phyloP scores from a whole-genome alignment of 768 basidiomycete species.

The Rhizopogon vesiculosus region DNA sequence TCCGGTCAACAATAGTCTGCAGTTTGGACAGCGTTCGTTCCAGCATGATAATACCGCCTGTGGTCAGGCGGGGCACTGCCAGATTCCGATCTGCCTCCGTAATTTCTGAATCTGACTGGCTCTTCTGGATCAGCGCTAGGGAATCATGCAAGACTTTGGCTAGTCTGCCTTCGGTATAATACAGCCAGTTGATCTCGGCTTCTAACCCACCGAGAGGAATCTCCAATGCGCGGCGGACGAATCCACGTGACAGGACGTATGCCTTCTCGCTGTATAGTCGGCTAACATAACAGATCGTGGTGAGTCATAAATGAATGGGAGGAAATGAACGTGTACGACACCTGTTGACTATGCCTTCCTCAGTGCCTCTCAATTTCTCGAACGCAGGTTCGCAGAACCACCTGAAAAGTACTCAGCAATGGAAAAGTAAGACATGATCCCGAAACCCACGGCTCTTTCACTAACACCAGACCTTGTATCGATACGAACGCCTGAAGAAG shows the following conservation, averaged over 20 bases:
- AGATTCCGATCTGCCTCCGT: conserved; percentile 29
- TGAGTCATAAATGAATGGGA: not conserved
- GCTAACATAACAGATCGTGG: conserved; percentile 35
- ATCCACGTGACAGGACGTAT: conserved; percentile 84
- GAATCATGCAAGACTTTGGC: conserved; percentile 66
- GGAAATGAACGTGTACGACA: conserved; percentile 19
- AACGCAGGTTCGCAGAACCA: conserved; percentile 94
- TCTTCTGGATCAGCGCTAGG: conserved; percentile 61
- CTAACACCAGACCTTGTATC: conserved; percentile 89
- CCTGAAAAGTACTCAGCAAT: conserved; percentile 29
- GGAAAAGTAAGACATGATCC: not conserved
- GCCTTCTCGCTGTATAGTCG: conserved; percentile 93
- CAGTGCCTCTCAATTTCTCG: conserved; percentile 86
- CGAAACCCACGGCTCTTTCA: conserved; percentile 79
- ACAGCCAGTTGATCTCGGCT: conserved; percentile 69
- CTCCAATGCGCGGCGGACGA: conserved; percentile 86
- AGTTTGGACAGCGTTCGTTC: conserved; percentile 71
- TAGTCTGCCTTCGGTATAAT: conserved; percentile 59
- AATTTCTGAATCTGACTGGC: conserved; percentile 36
- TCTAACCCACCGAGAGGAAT: conserved; percentile 69
- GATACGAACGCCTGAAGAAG: conserved; percentile 90
- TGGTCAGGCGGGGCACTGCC: conserved; percentile 71
- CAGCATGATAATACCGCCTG: conserved; percentile 76
- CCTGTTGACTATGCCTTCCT: conserved; percentile 88
- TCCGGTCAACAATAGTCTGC: conserved; percentile 35